phyloP scores from a whole-genome alignment of 257 asterid genomes.

The Jacaranda copaia region DNA sequence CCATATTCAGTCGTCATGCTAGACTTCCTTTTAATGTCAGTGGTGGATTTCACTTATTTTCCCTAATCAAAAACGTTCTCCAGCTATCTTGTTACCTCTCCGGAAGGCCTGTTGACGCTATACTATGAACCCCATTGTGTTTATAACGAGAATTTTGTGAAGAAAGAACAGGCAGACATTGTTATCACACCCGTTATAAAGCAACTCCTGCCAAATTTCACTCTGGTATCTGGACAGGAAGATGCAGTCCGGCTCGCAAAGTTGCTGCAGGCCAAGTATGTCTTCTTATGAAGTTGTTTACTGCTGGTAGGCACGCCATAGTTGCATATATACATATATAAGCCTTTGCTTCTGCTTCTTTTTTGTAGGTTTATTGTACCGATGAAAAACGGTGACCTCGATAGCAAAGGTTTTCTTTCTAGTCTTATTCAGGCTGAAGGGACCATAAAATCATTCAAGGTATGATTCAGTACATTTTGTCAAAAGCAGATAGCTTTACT shows the following conservation, averaged over 20 bases:
- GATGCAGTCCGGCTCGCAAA: conserved; percentile 90
- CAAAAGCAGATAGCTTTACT: background rate
- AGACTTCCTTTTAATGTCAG: background rate
- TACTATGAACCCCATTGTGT: conserved; percentile 96
- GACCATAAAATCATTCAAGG: conserved; percentile 86
- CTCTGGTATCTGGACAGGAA: conserved; percentile 89
- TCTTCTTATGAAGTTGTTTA: conserved; percentile 1
- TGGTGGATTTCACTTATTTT: conserved; percentile 4
- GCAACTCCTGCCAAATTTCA: conserved; percentile 79
- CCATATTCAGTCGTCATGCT: background rate
- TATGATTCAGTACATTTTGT: conserved; percentile 34
- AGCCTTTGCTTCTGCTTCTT: background rate
- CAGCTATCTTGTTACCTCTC: conserved; percentile 85
- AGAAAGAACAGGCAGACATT: conserved; percentile 69
- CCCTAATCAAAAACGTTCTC: conserved; percentile 15
- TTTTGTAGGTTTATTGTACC: conserved; percentile 70
- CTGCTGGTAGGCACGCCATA: background rate
- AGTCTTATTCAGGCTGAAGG: conserved; percentile 64
- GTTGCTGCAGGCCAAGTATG: conserved; percentile 74
- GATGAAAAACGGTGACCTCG: conserved; percentile 91
- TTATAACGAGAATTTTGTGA: conserved; percentile 56
- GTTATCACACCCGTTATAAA: conserved; percentile 86
- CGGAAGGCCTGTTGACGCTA: conserved; percentile 55
- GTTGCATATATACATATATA: background rate
- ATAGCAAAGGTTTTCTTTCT: conserved; percentile 79